Evolutionary conservation across 164 flowering plant genomes (phyloP).

Genomic region (Liquidambar formosana): DNA sequence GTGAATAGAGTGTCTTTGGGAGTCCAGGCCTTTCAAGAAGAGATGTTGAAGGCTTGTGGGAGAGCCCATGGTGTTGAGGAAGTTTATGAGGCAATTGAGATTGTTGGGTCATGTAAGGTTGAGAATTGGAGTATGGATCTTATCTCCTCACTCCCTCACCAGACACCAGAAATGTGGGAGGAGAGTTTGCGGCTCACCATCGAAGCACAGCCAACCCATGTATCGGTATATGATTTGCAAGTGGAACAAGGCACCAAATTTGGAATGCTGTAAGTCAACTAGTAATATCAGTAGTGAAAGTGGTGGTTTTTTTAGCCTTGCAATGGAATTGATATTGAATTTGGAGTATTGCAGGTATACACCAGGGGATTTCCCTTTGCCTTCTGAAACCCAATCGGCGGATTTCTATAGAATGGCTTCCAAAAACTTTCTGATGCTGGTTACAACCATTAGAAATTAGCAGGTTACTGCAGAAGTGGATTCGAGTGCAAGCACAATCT

Average conservation of each 20-base stretch:
- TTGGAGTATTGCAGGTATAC: constrained; percentile 59
- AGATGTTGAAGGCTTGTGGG: constrained; percentile 78
- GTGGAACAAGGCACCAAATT: constrained; percentile 93
- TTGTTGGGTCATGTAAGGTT: constrained; percentile 61
- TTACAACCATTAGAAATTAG: constrained; percentile 89
- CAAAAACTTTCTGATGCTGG: constrained; percentile 54
- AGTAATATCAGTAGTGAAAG: not conserved
- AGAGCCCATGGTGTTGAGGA: constrained; percentile 83
- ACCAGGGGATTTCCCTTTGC: constrained; percentile 89
- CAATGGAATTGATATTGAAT: too few relatives aligned
- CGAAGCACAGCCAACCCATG: constrained; percentile 67
- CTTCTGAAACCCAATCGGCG: constrained; percentile 77
- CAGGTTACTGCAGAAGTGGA: constrained; percentile 72
- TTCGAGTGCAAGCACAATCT: constrained; percentile 81
- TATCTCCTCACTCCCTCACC: constrained; percentile 89
- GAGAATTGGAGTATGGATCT: constrained; percentile 96
- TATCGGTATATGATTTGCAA: constrained; percentile 93
- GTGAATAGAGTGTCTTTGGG: constrained; percentile 96
- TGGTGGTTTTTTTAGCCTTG: not conserved
- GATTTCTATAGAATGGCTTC: constrained; percentile 82
- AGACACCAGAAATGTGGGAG: constrained; percentile 84
- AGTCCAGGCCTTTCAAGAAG: constrained; percentile 93
- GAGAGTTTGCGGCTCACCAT: constrained; percentile 63
- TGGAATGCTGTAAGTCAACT: constrained; percentile 63
- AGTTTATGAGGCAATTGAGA: constrained; percentile 75